Conservation (phyloP, 345 rosid species). For the Syzygium grande region DNA sequence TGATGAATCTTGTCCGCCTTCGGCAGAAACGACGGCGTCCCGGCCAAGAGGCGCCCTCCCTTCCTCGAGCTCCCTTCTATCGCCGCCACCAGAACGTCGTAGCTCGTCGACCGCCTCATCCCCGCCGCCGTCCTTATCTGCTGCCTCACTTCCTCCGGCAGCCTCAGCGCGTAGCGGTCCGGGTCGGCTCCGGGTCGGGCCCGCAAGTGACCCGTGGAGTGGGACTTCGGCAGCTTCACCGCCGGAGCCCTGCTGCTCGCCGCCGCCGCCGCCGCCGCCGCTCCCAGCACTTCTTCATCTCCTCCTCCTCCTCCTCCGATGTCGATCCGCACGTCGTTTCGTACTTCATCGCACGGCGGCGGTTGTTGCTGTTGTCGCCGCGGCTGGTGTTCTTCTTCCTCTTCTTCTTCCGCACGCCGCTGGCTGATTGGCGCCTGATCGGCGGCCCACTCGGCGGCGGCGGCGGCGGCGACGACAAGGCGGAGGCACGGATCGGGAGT, state of each 20-base stretch:
- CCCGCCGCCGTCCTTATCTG: conserved; percentile 13
- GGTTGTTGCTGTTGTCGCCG: background rate
- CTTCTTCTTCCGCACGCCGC: background rate
- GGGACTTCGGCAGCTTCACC: conserved; percentile 40
- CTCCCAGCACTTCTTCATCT: conserved; percentile 3
- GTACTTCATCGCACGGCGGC: background rate
- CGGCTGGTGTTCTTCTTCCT: background rate
- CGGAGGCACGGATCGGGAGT: conserved; percentile 11
- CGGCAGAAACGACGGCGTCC: background rate
- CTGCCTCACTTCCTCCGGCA: conserved; percentile 63
- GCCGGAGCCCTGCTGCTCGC: conserved; percentile 13
- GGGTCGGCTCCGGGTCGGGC: conserved; percentile 61
- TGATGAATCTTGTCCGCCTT: background rate
- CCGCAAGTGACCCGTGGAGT: conserved; percentile 77
- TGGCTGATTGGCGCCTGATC: background rate
- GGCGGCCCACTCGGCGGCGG: background rate
- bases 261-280: conserved; percentile 25
- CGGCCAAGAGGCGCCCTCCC: background rate
- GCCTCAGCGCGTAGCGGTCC: conserved; percentile 58
- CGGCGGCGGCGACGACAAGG: conserved; percentile 12
- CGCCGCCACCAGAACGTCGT: background rate
- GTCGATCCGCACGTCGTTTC: background rate
- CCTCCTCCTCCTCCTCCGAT: background rate
- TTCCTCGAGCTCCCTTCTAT: background rate
- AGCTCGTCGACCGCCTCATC: background rate